Evolutionary conservation across 371 early-diverging fungal species (phyloP), one percentile per base, ranked within the genome.

Genomic region (Mucor ambiguus): DNA sequence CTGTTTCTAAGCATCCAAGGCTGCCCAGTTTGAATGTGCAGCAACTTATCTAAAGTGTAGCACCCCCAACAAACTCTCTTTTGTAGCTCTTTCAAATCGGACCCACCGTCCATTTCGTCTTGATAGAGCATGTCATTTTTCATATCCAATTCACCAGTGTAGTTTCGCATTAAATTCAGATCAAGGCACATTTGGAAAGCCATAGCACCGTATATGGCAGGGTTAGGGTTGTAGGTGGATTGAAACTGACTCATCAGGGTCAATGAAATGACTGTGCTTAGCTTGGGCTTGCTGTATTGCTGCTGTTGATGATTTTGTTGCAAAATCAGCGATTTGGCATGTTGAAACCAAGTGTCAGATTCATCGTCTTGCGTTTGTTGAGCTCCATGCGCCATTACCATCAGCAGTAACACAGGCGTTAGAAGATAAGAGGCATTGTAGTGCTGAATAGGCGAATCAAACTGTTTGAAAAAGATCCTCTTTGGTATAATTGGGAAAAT

Each of bases 381-480:
- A 4, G 80, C 71, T 4, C 71, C 80, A 58, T 77, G 74, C 1
- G 80, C 80, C 43, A 66, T 70, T n/a, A 79, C 57, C 30, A 66
- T 49, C 22, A 68, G 56, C 4, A 79, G 20, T 14, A 79, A 43
- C 2, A 68, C 32, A 0, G 70, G 72, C 20, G 58, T 52, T 24
- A 55, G 28, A 30, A 67, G 55, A 60, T 38, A 43, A 30, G 60
- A 60, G 10, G 71, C 61, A 32, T 62, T 49, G 33, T 63, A 66
- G 29, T 64, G 55, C 16, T 64, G 60, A 1, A 60, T 72, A 14
- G 66, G 54, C 14, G 54, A 60, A 41, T 74, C 69, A 16, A 76
- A 59, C 41, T 79, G 75, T 32, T 73, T 69, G 11, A 63, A 67
- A 41, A 79, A 73, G 33, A 70, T 28, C 26, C 69, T 61, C 30